phyloP scores from a whole-genome alignment of 139 green algal genomes.

The Asterochloris sp. region DNA sequence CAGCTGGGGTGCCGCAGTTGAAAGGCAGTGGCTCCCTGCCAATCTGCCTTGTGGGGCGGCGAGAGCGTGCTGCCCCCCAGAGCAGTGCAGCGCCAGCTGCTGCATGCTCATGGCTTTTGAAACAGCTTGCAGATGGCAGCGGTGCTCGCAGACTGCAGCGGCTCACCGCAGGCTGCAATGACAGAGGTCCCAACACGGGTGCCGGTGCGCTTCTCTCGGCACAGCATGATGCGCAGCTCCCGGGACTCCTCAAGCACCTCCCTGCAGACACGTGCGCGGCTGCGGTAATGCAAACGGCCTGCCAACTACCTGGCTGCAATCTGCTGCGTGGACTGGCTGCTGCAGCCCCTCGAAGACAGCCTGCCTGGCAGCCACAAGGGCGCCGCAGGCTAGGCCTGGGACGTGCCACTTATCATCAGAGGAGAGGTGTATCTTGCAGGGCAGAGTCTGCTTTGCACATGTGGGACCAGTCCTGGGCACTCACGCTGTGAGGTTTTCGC shows the following conservation, averaged over 20 bases:
- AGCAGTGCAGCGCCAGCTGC: no score
- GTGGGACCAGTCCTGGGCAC: neutral
- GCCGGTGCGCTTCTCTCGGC: conserved; percentile 60
- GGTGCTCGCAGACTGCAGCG: neutral
- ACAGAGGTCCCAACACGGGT: conserved; percentile 55
- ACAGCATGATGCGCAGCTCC: conserved; percentile 88
- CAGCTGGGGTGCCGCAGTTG: no score
- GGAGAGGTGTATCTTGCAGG: neutral
- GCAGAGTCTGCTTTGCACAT: neutral
- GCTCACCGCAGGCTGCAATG: conserved; percentile 73
- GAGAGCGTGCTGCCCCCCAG: no score
- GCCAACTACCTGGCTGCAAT: no score
- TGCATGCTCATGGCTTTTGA: no score
- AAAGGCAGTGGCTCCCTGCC: no score
- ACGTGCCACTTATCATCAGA: neutral
- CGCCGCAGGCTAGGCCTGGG: neutral
- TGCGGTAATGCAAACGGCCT: no score
- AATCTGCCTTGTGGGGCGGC: no score
- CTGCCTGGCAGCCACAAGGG: neutral
- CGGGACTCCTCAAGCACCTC: conserved; percentile 74
- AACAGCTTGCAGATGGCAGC: no score
- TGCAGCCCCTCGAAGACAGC: neutral
- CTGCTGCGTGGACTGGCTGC: no score
- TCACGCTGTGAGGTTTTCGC: no score
- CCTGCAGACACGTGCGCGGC: conserved; percentile 28